Evolutionary conservation across 1,284 basidiomycete species (phyloP).

Genomic region (Sanghuangporus sanghuang): DNA sequence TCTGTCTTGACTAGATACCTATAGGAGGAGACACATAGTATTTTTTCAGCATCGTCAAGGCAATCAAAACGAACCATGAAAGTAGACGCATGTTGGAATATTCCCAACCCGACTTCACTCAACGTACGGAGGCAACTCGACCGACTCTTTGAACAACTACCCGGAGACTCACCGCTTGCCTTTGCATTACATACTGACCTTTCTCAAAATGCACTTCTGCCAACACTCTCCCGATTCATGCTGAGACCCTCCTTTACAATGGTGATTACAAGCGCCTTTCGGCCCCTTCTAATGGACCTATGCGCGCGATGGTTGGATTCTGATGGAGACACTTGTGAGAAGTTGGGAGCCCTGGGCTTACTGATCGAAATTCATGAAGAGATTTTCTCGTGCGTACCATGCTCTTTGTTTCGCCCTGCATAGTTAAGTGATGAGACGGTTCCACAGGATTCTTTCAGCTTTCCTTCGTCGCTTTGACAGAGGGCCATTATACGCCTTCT

Average conservation of each 20-base stretch:
- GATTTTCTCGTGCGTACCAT: conserved; percentile 61
- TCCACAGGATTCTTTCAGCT: conserved; percentile 26
- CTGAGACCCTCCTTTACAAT: conserved; percentile 35
- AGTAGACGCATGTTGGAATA: conserved; percentile 9
- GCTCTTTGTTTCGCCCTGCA: background rate
- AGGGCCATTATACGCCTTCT: conserved; percentile 53
- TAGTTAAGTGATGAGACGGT: background rate
- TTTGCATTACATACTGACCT: background rate
- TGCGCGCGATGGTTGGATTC: conserved; percentile 65
- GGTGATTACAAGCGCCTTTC: conserved; percentile 50
- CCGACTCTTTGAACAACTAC: conserved; percentile 10
- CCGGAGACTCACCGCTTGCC: conserved; percentile 6
- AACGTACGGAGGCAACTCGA: conserved; percentile 7
- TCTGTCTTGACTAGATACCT: too few species aligned
- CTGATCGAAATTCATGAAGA: conserved; percentile 69
- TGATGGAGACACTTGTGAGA: conserved; percentile 41
- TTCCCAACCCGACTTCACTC: conserved; percentile 12
- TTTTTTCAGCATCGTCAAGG: background rate
- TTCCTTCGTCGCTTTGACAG: conserved; percentile 42
- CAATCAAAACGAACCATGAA: background rate
- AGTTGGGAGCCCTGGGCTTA: conserved; percentile 54
- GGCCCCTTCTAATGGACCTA: conserved; percentile 66
- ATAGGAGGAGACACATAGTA: background rate
- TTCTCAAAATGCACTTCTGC: conserved; percentile 4
- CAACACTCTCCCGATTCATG: conserved; percentile 6